phyloP scores from a whole-genome alignment of 768 basidiomycete genomes.

The Trametes punicea region DNA sequence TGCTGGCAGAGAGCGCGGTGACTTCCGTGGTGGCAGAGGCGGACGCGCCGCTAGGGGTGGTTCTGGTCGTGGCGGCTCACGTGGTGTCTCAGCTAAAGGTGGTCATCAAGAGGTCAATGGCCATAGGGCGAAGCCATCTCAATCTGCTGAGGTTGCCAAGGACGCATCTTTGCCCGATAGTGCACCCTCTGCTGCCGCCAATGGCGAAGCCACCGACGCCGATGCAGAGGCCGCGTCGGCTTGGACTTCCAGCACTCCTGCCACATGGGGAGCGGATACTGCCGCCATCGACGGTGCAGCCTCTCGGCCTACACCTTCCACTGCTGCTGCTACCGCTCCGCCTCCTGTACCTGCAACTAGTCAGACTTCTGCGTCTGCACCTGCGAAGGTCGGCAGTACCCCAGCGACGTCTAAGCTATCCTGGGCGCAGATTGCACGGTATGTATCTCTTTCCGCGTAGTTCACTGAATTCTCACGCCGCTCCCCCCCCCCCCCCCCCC shows the following conservation, averaged over 20 bases:
- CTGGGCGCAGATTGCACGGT: slow-evolving; percentile 86
- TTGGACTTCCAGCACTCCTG: slow-evolving; percentile 27
- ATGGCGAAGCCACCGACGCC: slow-evolving; percentile 32
- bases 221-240: slow-evolving; percentile 30
- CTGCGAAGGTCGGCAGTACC: slow-evolving; percentile 40
- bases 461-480: too few species aligned
- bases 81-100: slow-evolving; percentile 47
- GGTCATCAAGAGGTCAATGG: slow-evolving; percentile 40
- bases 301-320: slow-evolving; percentile 31
- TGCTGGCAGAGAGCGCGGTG: slow-evolving; percentile 42
- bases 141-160: slow-evolving; percentile 23
- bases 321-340: slow-evolving; percentile 28
- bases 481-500: slow-evolving; percentile 9
- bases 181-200: slow-evolving; percentile 23
- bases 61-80: slow-evolving; percentile 37
- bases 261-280: slow-evolving; percentile 30
- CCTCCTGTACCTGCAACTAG: slow-evolving; percentile 37
- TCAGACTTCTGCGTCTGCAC: slow-evolving; percentile 23
- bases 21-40: slow-evolving; percentile 61
- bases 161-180: slow-evolving; percentile 25
- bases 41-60: slow-evolving; percentile 59
- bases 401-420: slow-evolving; percentile 77
- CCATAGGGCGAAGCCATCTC: slow-evolving; percentile 34
- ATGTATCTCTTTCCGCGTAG: slow-evolving; percentile 28
- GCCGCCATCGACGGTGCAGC: slow-evolving; percentile 28